Base-by-base conservation (phyloP, 179 eudicot genomes). In the Patellifolia procumbens region DNA sequence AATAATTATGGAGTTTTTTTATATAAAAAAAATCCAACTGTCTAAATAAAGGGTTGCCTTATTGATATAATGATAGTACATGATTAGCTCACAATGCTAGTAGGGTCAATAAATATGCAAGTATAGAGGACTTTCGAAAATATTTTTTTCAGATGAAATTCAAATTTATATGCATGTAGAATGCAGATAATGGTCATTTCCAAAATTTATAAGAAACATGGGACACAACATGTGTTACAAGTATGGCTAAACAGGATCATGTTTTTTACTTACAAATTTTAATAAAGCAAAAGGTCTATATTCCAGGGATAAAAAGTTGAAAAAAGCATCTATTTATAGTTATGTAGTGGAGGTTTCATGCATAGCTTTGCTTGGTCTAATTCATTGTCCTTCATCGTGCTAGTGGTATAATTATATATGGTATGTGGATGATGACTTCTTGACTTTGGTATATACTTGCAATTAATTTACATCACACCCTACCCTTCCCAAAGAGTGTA, bases 211-310 rank as follows among this genome's bases (percentile, higher is more conserved):
- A 31, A 66, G 48, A 56, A 59, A 68, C 22, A n/a, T 72, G 70
- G 48, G 39, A 76, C 80, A 76, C 31, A 48, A 73, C 83, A 81
- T 81, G 83, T 76, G 83, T 78, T 75, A 72, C 68, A 65, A 49
- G 80, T 73, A 77, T 67, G 81, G 78, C 78, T 68, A 67, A 68
- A 49, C 26, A 37, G 70, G 70, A 37, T 66, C 49, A 60, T 74
- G 69, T 72, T 76, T 53, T 77, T 29, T 34, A 32, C 52, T 76
- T 34, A 45, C 32, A 24, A 19, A 13, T 24, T 37, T 15, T n/a
- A n/a, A 45, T 28, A 68, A 32, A 77, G 62, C 80, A 32, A 68
- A 19, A 68, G 64, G n/a, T 24, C 31, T 58, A 20, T 48, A 58
- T 45, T 56, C 15, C 5, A 31, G 29, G 17, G 28, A 70, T 70